phyloP scores from a whole-genome alignment of 345 rosid genomes.

The Euphorbia peplus region DNA sequence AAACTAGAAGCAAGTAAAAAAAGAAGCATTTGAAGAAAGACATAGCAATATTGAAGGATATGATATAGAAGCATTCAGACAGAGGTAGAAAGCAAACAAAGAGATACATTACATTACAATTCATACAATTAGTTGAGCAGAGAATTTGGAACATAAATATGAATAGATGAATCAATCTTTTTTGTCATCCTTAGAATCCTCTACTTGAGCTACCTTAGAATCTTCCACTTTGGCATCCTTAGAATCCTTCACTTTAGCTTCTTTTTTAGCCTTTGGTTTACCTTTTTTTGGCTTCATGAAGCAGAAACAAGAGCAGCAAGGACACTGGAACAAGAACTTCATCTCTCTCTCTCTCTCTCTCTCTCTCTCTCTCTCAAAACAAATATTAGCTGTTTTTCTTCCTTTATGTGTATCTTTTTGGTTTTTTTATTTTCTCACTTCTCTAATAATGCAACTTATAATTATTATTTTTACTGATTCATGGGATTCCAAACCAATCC shows the following conservation, averaged over 20 bases:
- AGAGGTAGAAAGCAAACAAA: constrained; percentile 12
- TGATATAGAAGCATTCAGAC: not conserved
- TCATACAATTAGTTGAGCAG: not conserved
- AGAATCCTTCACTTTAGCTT: not conserved
- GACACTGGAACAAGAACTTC: constrained; percentile 92
- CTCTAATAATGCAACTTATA: not conserved
- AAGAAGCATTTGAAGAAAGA: not conserved
- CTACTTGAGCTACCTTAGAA: constrained; percentile 8
- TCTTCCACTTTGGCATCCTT: too few relatives aligned
- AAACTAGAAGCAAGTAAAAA: too few relatives aligned
- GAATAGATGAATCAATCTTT: constrained; percentile 16
- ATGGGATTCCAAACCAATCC: constrained; percentile 59
- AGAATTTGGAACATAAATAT: not conserved
- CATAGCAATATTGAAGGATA: not conserved
- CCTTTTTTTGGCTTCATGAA: constrained; percentile 74
- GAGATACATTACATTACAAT: not conserved
- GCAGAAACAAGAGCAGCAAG: constrained; percentile 84
- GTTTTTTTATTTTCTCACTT: not conserved
- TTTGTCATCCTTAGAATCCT: constrained; percentile 31
- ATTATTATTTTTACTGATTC: not conserved
- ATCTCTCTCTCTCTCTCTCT: constrained; percentile 28
- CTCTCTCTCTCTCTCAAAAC: not conserved
- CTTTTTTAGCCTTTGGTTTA: constrained; percentile 46
- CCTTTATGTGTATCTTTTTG: constrained; percentile 19
- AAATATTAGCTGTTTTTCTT: constrained; percentile 18